These are phyloP conservation scores for Boletus speciosus DNA, from an alignment of 768 basidiomycete species.

Conservation along the genomic window DNA sequence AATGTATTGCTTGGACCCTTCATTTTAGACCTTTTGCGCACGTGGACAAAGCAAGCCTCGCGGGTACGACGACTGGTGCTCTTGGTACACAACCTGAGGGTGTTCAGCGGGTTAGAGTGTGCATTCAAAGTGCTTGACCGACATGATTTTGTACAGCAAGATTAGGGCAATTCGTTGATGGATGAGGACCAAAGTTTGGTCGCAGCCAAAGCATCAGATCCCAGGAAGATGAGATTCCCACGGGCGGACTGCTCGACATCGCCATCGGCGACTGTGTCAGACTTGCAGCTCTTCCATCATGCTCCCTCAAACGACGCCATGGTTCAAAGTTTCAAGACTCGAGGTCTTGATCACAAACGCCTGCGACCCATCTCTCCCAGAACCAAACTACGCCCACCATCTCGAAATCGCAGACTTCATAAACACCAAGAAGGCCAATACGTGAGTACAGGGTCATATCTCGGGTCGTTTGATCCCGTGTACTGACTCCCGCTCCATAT, in stretches of 20 bases:
- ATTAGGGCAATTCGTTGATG: too few relatives aligned
- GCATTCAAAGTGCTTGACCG: background rate
- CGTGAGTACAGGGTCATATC: slow-evolving; percentile 45
- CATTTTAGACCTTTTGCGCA: background rate
- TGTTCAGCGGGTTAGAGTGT: background rate
- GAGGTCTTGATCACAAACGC: slow-evolving; percentile 76
- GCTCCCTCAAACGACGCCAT: slow-evolving; percentile 50
- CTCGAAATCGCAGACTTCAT: slow-evolving; percentile 93
- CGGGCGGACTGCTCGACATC: background rate
- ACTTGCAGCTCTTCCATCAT: slow-evolving; percentile 28
- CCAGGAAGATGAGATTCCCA: background rate
- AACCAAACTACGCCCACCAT: slow-evolving; percentile 89
- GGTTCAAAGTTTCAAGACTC: slow-evolving; percentile 58
- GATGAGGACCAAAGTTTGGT: too few relatives aligned
- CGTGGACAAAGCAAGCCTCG: slow-evolving; percentile 1
- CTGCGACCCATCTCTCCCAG: slow-evolving; percentile 80
- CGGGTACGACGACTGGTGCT: background rate
- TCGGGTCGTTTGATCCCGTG: background rate
- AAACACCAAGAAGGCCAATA: slow-evolving; percentile 95
- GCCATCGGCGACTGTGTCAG: background rate
- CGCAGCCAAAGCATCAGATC: too few relatives aligned
- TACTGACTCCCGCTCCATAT: background rate
- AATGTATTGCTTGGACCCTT: background rate
- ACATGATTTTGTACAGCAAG: background rate
- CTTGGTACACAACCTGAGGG: background rate